Percentiles rank a stretch among this genome's conserved stretches.
These are phyloP conservation scores for Asterophora parasitica DNA, from an alignment of 768 basidiomycete genomes.

Conservation along the genomic window DNA sequence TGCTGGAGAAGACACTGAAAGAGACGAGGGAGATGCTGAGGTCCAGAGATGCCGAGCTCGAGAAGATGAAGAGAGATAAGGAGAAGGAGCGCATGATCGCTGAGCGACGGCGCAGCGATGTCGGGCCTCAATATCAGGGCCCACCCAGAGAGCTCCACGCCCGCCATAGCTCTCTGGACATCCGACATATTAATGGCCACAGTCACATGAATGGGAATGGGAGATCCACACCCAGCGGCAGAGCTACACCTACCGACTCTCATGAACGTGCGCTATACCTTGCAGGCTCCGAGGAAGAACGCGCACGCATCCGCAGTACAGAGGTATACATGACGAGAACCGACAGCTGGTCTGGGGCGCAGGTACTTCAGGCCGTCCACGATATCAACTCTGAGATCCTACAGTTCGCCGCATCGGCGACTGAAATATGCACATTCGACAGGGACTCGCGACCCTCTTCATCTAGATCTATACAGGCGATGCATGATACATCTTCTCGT, in stretches of 20 bases:
- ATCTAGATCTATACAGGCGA: slow-evolving; percentile 43
- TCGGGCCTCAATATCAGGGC: slow-evolving; percentile 19
- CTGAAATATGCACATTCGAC: slow-evolving; percentile 58
- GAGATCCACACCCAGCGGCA: background rate
- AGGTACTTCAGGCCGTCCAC: slow-evolving; percentile 73
- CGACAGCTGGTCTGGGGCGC: slow-evolving; percentile 72
- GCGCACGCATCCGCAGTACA: slow-evolving; percentile 50
- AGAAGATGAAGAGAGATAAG: slow-evolving; percentile 39
- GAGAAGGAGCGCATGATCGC: slow-evolving; percentile 30
- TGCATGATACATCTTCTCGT: slow-evolving; percentile 57
- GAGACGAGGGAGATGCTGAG: slow-evolving; percentile 60
- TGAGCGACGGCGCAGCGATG: slow-evolving; percentile 27
- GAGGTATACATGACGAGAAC: slow-evolving; percentile 72
- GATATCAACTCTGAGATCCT: slow-evolving; percentile 79
- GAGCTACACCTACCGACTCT: slow-evolving; percentile 14
- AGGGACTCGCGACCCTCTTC: slow-evolving; percentile 33
- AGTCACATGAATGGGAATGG: slow-evolving; percentile 8
- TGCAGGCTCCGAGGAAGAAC: slow-evolving; percentile 42
- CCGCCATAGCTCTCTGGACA: slow-evolving; percentile 28
- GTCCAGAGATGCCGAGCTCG: slow-evolving; percentile 56
- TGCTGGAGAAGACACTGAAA: slow-evolving; percentile 57
- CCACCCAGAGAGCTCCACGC: slow-evolving; percentile 12
- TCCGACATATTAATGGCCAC: slow-evolving; percentile 19
- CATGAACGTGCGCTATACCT: slow-evolving; percentile 14
- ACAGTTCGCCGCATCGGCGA: slow-evolving; percentile 73